Evolutionary conservation across 306 rosid species (phyloP), one percentile per base, ranked within the genome.

Genomic region (Leucaena leucocephala): DNA sequence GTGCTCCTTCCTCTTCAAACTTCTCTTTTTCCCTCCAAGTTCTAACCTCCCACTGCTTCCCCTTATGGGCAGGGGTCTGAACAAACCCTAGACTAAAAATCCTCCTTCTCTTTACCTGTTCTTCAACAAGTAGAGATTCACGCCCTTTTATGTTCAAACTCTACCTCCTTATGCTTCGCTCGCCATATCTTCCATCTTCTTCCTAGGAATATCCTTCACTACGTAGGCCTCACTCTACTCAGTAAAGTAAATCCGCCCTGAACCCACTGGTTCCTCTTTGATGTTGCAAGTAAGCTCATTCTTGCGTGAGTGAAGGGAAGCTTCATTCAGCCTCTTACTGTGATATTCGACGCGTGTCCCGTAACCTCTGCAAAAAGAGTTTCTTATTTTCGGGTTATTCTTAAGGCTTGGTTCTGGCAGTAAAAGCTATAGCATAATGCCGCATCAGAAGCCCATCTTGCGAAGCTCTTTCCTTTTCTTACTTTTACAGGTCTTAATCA

Each of bases 71-170:
- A 36, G 16, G 39, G 39, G 48, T 54, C 85, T 63, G 67, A 19
- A 82, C 68, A 82, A 71, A 71, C 78, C 85, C 82, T 67, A 84
- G 82, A 73, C 84, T 48, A 50, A 50, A 50, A 50, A 5, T 22
- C 58, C 58, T 52, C 58, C 58, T 52, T 73, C 86, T 71, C 81
- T 71, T 22, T 14, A 64, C 66, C n/a, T 9, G 19, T 15, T 14
- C 74, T 42, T 40, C 34, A 35, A 8, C 40, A 17, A 49, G 16
- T 14, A 0, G 49, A 13, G 49, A 40, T 35, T 42, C 67, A 14
- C 76, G 15, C 17, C 3, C 43, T 16, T 16, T 12, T n/a, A 6
- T 70, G 5, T 71, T 33, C 40, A 55, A 35, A 66, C 48, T 14
- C 55, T 6, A 66, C 34, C 34, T 58, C 15, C 34, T 10, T 22